Conservation (phyloP, 2,329 filamentous ascomycete species). For the Mycosphaerella sp. region DNA sequence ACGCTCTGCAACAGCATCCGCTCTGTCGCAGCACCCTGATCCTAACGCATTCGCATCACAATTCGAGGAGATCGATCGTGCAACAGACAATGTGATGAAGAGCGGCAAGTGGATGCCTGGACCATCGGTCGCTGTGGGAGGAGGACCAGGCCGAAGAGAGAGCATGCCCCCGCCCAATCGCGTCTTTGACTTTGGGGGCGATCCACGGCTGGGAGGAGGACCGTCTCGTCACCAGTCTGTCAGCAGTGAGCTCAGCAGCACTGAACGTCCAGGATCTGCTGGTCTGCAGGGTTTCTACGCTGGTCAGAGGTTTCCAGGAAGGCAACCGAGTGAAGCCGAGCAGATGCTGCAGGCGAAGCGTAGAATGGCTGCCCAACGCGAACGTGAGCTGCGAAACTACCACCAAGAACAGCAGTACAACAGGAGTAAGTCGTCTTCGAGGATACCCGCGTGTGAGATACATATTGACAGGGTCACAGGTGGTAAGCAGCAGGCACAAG, state of each 20-base stretch:
- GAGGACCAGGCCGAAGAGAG: constrained; percentile 62
- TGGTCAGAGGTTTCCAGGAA: constrained; percentile 81
- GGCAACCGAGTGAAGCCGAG: constrained; percentile 84
- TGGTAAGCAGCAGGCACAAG: constrained; percentile 58
- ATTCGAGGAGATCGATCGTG: constrained; percentile 94
- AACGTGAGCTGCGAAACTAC: constrained; percentile 98
- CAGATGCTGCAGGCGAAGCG: constrained; percentile 99
- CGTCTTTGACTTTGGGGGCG: constrained; percentile 35
- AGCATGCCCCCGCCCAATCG: constrained; percentile 59
- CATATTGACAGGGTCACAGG: constrained; percentile 37
- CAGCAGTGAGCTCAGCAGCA: constrained; percentile 67
- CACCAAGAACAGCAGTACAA: constrained; percentile 99
- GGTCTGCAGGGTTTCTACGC: constrained; percentile 94
- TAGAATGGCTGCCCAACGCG: constrained; percentile 97
- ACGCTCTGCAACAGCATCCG: constrained; percentile 69
- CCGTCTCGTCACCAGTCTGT: constrained; percentile 75
- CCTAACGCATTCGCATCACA: constrained; percentile 74
- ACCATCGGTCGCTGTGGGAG: constrained; percentile 19
- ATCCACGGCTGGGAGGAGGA: constrained; percentile 61
- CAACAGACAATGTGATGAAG: constrained; percentile 91
- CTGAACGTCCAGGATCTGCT: constrained; percentile 63
- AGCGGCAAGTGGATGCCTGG: constrained; percentile 79
- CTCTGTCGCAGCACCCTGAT: constrained; percentile 57
- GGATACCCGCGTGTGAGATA: not conserved
- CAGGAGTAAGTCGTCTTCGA: constrained; percentile 63